Base-by-base conservation (phyloP, 1,284 basidiomycete genomes). In the Fomitiporia mediterranea region DNA sequence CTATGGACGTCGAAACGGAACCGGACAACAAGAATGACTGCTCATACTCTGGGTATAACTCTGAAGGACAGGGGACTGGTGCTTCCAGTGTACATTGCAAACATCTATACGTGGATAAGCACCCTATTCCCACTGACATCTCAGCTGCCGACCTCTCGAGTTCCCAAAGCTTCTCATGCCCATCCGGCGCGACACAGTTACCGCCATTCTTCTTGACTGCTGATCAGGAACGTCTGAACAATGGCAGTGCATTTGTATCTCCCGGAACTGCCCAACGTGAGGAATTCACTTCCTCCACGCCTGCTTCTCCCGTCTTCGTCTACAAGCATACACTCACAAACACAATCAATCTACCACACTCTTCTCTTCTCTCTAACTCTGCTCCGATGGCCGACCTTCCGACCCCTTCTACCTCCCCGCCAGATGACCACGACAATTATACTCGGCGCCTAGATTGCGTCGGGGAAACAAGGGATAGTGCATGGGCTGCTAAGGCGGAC, bases 141-240 rank as follows among this genome's bases (percentile, higher is more conserved):
- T 17, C 38, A 28, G 30, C 54, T 38, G 37, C 37, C 49, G 35
- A 48, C 37, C 53, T 11, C 34, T 28, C 44, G 30, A 21, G 35
- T 13, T 34, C 37, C 4, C 37, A 9, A 23, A 4, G 13, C 21
- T 5, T 50, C 27, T 28, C 47, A 32, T 32, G 47, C 6, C 28
- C 37, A 49, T 3, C 38, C 27, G 37, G 44, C 25, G n/a, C 46
- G 30, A 17, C 44, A 27, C 11, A 25, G 2, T 46, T 40, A 13
- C 34, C 37, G 39, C 7, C 44, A 17, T 17, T 30, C 27, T 21
- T 27, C 9, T 48, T 37, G 37, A 40, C 32, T 43, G 54, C 46
- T 55, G 38, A 49, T 50, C 39, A 34, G 28, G 51, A 53, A 53
- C 25, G 19, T 11, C n/a, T n/a, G n/a, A n/a, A n/a, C n/a, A n/a